Base-by-base conservation (phyloP, 441 rosid genomes). In the Arabidopsis lyrata region DNA sequence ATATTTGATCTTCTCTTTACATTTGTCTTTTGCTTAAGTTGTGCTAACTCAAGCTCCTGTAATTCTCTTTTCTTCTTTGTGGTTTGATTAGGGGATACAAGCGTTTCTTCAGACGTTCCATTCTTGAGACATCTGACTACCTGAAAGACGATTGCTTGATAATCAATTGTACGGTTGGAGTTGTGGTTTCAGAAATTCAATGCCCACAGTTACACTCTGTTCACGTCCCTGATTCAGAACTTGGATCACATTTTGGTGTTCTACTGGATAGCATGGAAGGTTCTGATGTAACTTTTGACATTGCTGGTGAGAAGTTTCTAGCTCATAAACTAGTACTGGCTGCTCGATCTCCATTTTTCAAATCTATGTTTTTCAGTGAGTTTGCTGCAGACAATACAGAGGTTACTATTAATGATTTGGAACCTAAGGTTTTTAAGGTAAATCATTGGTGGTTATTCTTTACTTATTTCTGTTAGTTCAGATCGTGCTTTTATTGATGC, bases 81-180 rank as follows among this genome's bases (percentile, higher is more conserved):
- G 59, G 55, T 36, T 47, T 52, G 66, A 78, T 72, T 80, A 91
- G 95, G 97, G 97, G 97, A 42, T 89, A 89, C 85, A 91, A 91
- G 76, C 93, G 93, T 36, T 91, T 91, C 76, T 86, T 80, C 60
- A 82, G 86, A 66, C 87, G 95, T 76, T 73, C 77, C 45, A 68
- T 77, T 31, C 77, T 91, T 50, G 95, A 91, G 78, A 76, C 84
- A 56, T 91, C 97, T 58, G 93, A 91, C 74, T 91, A 50, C 75
- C 78, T 91, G 29, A 91, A 88, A 83, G 85, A 89, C 55, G 95
- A 91, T 80, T 86, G 95, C 78, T 83, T 91, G 49, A 74, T 81
- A 72, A 85, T 91, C 83, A 87, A 89, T 74, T 91, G 97, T 75
- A 91, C 92, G 13, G 90, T 89, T 75, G 97, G 97, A 66, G 97